Evolutionary conservation across 2,329 filamentous ascomycete genomes (phyloP).

Genomic region (Alternaria postmessia): DNA sequence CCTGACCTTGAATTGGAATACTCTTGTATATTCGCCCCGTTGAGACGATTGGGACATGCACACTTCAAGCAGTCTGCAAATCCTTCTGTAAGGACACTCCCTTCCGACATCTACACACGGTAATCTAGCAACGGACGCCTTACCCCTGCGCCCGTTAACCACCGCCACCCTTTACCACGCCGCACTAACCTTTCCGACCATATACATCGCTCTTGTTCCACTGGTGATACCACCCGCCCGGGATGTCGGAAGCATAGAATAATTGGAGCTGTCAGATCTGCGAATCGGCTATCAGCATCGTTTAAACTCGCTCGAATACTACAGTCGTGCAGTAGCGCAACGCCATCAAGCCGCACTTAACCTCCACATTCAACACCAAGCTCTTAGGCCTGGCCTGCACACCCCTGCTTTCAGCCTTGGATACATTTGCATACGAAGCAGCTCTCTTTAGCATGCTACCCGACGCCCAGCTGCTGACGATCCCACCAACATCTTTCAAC

Average conservation of each 20-base stretch:
- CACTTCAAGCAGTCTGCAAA: conserved; percentile 20
- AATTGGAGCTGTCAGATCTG: conserved; percentile 21
- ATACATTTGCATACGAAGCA: conserved; percentile 30
- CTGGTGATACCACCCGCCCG: conserved; percentile 32
- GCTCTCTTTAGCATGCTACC: conserved; percentile 43
- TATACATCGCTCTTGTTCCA: conserved; percentile 35
- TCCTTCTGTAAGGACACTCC: conserved; percentile 29
- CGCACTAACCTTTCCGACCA: conserved; percentile 34
- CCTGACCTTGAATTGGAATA: conserved; percentile 15
- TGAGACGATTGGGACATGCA: conserved; percentile 20
- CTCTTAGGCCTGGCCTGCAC: conserved; percentile 28
- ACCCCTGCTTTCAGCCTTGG: conserved; percentile 39
- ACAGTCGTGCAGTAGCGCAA: conserved; percentile 43
- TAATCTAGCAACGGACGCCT: conserved; percentile 25
- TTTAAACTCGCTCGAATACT: conserved; percentile 38
- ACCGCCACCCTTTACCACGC: conserved; percentile 30
- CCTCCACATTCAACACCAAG: conserved; percentile 34
- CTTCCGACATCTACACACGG: conserved; percentile 31
- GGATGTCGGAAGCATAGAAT: conserved; percentile 23
- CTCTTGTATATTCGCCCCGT: conserved; percentile 28
- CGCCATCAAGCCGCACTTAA: conserved; percentile 36
- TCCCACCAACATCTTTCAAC: conserved; percentile 32
- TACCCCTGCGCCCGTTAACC: conserved; percentile 30
- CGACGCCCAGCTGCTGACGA: conserved; percentile 40
- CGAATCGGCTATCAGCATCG: conserved; percentile 29